These are phyloP conservation scores for Tylopilus plumbeoviolaceoides DNA, from an alignment of 768 basidiomycete species.

Conservation along the genomic window DNA sequence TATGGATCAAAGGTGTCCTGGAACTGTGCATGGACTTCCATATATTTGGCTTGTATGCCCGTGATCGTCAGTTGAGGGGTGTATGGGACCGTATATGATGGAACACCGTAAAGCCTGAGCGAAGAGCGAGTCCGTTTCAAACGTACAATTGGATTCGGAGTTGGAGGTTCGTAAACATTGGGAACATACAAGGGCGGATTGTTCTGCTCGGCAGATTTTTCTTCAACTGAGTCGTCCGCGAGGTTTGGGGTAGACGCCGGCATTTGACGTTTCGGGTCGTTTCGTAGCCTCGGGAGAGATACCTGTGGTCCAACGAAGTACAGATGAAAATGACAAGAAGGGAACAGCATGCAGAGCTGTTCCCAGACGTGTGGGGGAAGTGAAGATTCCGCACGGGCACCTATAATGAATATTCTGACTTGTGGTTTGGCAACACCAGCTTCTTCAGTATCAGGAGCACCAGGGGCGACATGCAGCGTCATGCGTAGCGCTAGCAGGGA, in stretches of 20 bases:
- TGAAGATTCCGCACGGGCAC: slow-evolving; percentile 94
- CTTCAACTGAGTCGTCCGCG: background rate
- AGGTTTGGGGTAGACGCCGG: slow-evolving; percentile 3
- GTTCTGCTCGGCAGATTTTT: slow-evolving; percentile 21
- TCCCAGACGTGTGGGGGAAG: slow-evolving; percentile 94
- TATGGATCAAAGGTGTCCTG: slow-evolving; percentile 92
- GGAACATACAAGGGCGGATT: slow-evolving; percentile 59
- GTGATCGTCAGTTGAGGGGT: slow-evolving; percentile 84
- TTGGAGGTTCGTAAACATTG: slow-evolving; percentile 76
- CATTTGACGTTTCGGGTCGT: slow-evolving; percentile 21
- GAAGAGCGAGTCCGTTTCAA: slow-evolving; percentile 68
- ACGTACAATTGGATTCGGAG: slow-evolving; percentile 65
- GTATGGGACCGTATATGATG: slow-evolving; percentile 87
- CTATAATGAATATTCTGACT: slow-evolving; percentile 90
- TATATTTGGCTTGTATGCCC: slow-evolving; percentile 78
- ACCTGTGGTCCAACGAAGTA: slow-evolving; percentile 97
- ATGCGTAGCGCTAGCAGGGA: slow-evolving; percentile 69
- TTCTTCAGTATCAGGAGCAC: slow-evolving; percentile 78
- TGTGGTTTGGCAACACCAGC: slow-evolving; percentile 74
- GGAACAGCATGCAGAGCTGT: slow-evolving; percentile 90
- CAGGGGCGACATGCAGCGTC: slow-evolving; percentile 86
- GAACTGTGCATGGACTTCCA: slow-evolving; percentile 85
- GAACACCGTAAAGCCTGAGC: slow-evolving; percentile 78
- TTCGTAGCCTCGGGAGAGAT: slow-evolving; percentile 59
- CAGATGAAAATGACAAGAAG: slow-evolving; percentile 85